Percentiles rank a stretch among this genome's conserved stretches.
These are phyloP conservation scores for Rhamnella rubrinervis DNA, from an alignment of 331 rosid species.

Conservation along the genomic window DNA sequence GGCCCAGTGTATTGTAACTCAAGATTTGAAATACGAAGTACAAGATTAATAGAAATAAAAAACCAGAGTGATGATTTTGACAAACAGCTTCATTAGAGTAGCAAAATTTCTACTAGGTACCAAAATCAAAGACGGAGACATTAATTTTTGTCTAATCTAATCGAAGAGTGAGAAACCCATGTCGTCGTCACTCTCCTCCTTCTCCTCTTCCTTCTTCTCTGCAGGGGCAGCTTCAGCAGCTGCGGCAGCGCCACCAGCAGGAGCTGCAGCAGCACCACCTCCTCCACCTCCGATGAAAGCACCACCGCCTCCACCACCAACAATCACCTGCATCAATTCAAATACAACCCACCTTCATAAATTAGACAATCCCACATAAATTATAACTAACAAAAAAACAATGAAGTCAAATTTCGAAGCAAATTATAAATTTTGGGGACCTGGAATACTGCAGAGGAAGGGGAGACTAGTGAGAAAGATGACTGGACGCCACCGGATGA, in stretches of 20 bases:
- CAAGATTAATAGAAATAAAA: not conserved
- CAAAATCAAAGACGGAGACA: not conserved
- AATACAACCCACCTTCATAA: not conserved
- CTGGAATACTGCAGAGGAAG: constrained; percentile 77
- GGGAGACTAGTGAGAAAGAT: constrained; percentile 63
- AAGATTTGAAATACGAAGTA: not conserved
- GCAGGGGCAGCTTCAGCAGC: constrained; percentile 62
- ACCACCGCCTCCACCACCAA: constrained; percentile 50
- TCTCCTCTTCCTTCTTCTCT: constrained; percentile 66
- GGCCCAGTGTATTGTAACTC: no score
- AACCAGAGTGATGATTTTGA: no score
- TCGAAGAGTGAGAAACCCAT: constrained; percentile 90
- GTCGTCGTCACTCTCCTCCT: constrained; percentile 83
- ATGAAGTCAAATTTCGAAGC: not conserved
- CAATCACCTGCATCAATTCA: constrained; percentile 45
- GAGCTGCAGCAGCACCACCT: constrained; percentile 52
- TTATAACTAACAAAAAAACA: not conserved
- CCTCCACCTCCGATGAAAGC: constrained; percentile 55
- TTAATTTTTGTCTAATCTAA: constrained; percentile 27
- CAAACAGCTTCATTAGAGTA: no score
- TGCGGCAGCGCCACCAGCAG: constrained; percentile 57
- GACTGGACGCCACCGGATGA: constrained; percentile 75
- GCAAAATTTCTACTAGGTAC: no score
- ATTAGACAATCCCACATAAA: not conserved
- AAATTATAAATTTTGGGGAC: constrained; percentile 19